These are phyloP conservation scores for Fusarium sp. DNA, from an alignment of 2,329 filamentous ascomycete species.

Conservation along the genomic window DNA sequence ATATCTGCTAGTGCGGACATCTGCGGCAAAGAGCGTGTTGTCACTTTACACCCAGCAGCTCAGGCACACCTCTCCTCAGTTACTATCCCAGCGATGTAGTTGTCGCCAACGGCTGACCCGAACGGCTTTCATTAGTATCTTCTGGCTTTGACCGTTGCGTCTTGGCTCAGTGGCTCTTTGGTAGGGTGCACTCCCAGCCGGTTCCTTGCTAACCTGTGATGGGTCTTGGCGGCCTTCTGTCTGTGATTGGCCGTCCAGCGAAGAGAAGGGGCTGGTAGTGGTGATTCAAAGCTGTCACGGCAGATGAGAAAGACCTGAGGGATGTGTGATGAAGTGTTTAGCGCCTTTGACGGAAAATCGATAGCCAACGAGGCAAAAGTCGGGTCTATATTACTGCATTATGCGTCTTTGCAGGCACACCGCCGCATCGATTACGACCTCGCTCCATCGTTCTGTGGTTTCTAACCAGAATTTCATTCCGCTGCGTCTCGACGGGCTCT, in stretches of 20 bases:
- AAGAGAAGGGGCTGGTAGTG: conserved; percentile 29
- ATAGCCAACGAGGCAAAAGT: conserved; percentile 28
- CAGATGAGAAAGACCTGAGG: conserved; percentile 23
- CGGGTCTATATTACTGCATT: conserved; percentile 36
- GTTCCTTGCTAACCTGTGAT: conserved; percentile 37
- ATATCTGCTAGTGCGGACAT: background rate
- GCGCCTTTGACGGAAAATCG: conserved; percentile 29
- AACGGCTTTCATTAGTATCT: conserved; percentile 19
- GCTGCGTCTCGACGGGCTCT: background rate
- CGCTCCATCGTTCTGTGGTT: conserved; percentile 16
- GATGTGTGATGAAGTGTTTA: conserved; percentile 36
- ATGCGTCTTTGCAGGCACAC: conserved; percentile 35
- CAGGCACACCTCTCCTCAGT: conserved; percentile 6
- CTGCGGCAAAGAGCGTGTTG: conserved; percentile 6
- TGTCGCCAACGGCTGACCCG: conserved; percentile 32
- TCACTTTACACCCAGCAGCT: conserved; percentile 6
- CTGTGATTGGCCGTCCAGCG: conserved; percentile 34
- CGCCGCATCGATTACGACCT: conserved; percentile 38
- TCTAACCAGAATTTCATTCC: conserved; percentile 11
- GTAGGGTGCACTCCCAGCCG: conserved; percentile 12
- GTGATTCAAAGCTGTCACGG: conserved; percentile 43
- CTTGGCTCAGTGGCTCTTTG: conserved; percentile 25
- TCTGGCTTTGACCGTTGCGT: conserved; percentile 29
- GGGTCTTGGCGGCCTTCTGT: conserved; percentile 17
- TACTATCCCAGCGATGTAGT: conserved; percentile 23